Percentiles rank a stretch among this genome's conserved stretches.
Conservation (phyloP, 2,329 filamentous ascomycete genomes). For the Pseudohalonectria lignicola region DNA sequence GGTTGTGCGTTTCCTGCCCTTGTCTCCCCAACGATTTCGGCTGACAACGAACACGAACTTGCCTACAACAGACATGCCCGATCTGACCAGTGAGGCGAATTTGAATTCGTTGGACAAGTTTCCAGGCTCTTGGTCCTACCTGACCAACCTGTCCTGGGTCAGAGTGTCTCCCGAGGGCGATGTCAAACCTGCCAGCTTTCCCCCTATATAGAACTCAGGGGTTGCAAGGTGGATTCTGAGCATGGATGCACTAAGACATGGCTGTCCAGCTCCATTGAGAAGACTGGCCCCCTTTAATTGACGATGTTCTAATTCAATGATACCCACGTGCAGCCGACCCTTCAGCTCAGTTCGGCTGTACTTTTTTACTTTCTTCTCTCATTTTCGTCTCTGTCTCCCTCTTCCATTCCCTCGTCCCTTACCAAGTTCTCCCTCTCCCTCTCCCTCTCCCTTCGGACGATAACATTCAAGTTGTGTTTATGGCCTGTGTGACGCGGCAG, state of each 20-base stretch:
- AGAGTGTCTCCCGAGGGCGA: conserved; percentile 57
- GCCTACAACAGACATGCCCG: conserved; percentile 50
- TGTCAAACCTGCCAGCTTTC: conserved; percentile 64
- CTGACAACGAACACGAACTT: conserved; percentile 6
- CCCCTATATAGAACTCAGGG: conserved; percentile 37
- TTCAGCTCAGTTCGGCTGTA: no score
- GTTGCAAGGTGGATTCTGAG: not conserved
- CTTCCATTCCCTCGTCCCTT: no score
- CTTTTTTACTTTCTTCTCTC: no score
- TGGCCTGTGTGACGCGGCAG: no score
- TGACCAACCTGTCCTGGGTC: conserved; percentile 67
- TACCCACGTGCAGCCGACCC: no score
- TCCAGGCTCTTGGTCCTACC: conserved; percentile 75
- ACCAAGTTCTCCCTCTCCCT: no score
- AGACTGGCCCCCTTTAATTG: no score
- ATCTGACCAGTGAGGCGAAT: conserved; percentile 58
- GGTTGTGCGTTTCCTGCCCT: not conserved
- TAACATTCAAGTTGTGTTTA: no score
- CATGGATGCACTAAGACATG: not conserved
- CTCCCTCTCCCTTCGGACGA: no score
- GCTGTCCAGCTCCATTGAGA: not conserved
- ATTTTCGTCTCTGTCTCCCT: no score
- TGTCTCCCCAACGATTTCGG: not conserved
- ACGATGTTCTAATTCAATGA: no score
- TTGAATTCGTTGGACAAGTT: conserved; percentile 57